Percentiles rank a stretch among this genome's conserved stretches.
These are phyloP conservation scores for Trebouxia gelatinosa DNA, from an alignment of 163 green algal genomes.

Conservation along the genomic window DNA sequence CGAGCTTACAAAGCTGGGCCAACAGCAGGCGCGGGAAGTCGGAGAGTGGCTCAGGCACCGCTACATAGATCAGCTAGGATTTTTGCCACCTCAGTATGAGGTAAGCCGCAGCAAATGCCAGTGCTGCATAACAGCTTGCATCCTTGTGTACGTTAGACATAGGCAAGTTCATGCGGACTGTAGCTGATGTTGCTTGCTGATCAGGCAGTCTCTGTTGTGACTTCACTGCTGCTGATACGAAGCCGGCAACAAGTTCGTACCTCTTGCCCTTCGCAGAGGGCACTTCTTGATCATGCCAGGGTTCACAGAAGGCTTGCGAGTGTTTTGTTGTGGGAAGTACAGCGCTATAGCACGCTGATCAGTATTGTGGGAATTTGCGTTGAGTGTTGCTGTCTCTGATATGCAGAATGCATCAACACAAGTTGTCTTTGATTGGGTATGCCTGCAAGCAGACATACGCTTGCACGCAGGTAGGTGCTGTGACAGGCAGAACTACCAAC, in stretches of 20 bases:
- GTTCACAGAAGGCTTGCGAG: neutral
- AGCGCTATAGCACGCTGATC: neutral
- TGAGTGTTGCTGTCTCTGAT: neutral
- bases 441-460: neutral
- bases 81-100: conserved; percentile 50
- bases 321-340: neutral
- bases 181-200: conserved; percentile 1
- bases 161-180: neutral
- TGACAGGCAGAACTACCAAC: conserved; percentile 67
- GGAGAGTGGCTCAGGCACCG: conserved; percentile 61
- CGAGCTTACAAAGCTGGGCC: conserved; percentile 70
- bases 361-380: neutral
- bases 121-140: too few relatives aligned
- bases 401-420: too few relatives aligned
- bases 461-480: conserved; percentile 35
- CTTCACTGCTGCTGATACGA: neutral
- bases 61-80: conserved; percentile 51
- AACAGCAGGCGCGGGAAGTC: conserved; percentile 59
- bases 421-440: neutral
- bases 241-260: neutral
- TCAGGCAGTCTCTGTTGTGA: neutral
- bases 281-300: neutral
- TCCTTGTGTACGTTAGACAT: neutral
- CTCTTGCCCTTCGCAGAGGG: neutral
- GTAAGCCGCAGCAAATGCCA: conserved; percentile 9